Conservation (phyloP, 2,329 filamentous ascomycete species). For the Chaetoscypha palmicola region DNA sequence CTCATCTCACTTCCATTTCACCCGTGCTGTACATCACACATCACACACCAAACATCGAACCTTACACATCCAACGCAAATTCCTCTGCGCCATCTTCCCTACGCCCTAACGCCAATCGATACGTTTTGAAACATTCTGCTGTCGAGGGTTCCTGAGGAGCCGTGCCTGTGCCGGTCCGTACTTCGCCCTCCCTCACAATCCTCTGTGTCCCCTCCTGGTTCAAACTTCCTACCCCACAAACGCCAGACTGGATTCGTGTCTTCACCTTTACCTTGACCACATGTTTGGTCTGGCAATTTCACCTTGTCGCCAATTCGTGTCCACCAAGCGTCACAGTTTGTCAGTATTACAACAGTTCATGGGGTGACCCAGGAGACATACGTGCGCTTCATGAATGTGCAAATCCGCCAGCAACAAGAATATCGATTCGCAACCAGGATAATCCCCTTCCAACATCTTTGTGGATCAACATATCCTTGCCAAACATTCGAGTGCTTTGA, state of each 20-base stretch:
- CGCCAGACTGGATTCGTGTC: too few species aligned
- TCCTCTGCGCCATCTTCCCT: too few species aligned
- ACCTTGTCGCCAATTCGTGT: not conserved
- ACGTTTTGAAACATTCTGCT: too few species aligned
- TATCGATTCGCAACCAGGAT: not conserved
- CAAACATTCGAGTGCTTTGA: not conserved
- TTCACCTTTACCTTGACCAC: not conserved
- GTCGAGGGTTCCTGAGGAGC: too few species aligned
- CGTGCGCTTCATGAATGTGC: not conserved
- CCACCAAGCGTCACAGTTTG: not conserved
- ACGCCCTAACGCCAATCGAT: too few species aligned
- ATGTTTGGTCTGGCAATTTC: not conserved
- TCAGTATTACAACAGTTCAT: too few species aligned
- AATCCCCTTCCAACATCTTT: not conserved
- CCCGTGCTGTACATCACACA: too few species aligned
- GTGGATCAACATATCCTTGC: not conserved
- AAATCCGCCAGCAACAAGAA: not conserved
- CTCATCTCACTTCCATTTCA: not conserved
- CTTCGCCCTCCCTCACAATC: too few species aligned
- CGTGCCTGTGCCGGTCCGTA: too few species aligned
- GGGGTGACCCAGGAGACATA: not conserved
- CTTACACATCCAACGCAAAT: too few species aligned
- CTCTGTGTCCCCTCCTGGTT: not conserved
- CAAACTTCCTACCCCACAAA: not conserved
- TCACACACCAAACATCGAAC: too few species aligned